A percentile compares a stretch with the other conserved stretches of the same genome.
phyloP scores from a whole-genome alignment of 768 basidiomycete genomes.

The Lactarius tabidus region DNA sequence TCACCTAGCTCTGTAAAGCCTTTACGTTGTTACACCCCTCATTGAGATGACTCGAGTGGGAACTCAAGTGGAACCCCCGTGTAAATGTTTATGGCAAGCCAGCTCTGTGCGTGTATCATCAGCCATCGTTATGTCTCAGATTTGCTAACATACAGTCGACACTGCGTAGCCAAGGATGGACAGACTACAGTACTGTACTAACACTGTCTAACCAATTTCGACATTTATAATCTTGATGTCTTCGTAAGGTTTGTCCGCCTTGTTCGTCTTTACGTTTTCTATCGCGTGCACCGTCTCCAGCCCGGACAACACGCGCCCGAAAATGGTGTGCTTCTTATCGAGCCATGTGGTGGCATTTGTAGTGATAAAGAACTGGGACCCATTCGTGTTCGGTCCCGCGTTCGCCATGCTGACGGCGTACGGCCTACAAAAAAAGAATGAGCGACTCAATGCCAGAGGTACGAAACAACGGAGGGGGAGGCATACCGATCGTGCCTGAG shows the following conservation, averaged over 20 bases:
- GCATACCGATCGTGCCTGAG: conserved; percentile 84
- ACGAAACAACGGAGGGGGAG: conserved; percentile 1
- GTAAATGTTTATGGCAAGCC: no score
- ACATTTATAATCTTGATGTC: conserved; percentile 89
- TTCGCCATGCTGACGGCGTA: conserved; percentile 97
- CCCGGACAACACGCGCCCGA: conserved; percentile 83
- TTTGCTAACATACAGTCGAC: no score
- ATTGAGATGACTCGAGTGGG: no score
- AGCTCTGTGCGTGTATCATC: no score
- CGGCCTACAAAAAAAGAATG: conserved; percentile 48
- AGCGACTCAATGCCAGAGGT: not conserved
- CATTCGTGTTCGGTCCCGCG: conserved; percentile 85
- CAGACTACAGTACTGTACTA: not conserved
- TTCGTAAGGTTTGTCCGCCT: conserved; percentile 84
- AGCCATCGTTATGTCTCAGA: no score
- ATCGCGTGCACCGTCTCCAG: conserved; percentile 89
- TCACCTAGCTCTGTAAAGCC: no score
- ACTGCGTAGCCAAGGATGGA: not conserved
- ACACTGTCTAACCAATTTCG: conserved; percentile 52
- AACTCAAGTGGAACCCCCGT: no score
- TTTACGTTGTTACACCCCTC: no score
- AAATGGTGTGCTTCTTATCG: conserved; percentile 89
- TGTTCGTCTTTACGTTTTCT: conserved; percentile 85
- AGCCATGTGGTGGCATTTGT: conserved; percentile 93
- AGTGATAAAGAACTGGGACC: conserved; percentile 97